Evolutionary conservation across 176 grass and related monocot species (phyloP).

Genomic region (Rhynchospora tenuis): DNA sequence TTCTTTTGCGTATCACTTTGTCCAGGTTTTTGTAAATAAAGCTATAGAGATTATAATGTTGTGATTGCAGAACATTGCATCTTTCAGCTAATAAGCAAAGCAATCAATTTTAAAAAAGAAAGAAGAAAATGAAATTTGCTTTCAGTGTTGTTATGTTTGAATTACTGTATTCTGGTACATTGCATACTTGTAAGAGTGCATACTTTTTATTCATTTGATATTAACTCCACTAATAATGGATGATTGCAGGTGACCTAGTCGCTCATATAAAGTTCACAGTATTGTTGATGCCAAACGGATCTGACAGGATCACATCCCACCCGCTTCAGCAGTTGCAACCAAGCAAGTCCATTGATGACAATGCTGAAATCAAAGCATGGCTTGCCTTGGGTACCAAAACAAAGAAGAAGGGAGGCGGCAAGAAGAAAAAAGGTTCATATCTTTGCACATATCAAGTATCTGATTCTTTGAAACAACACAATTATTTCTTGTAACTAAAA

Average conservation of each 20-base stretch:
- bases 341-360: conserved; percentile 51
- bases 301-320: conserved; percentile 74
- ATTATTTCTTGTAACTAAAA: background rate
- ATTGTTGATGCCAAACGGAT: conserved; percentile 87
- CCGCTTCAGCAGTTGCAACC: conserved; percentile 52
- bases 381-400: conserved; percentile 87
- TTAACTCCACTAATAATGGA: background rate
- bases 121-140: background rate
- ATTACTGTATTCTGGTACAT: background rate
- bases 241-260: conserved; percentile 73
- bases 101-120: background rate
- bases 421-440: conserved; percentile 82
- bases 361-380: conserved; percentile 89
- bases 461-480: background rate
- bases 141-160: background rate
- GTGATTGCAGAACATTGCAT: background rate
- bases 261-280: conserved; percentile 98
- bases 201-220: background rate
- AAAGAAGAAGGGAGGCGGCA: conserved; percentile 97
- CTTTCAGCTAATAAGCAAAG: background rate
- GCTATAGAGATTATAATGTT: background rate
- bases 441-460: background rate
- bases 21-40: background rate
- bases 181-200: background rate
- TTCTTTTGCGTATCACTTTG: background rate